phyloP scores from a whole-genome alignment of 495 filamentous ascomycete genomes.

The Pseudomonodictys pantanalensis region DNA sequence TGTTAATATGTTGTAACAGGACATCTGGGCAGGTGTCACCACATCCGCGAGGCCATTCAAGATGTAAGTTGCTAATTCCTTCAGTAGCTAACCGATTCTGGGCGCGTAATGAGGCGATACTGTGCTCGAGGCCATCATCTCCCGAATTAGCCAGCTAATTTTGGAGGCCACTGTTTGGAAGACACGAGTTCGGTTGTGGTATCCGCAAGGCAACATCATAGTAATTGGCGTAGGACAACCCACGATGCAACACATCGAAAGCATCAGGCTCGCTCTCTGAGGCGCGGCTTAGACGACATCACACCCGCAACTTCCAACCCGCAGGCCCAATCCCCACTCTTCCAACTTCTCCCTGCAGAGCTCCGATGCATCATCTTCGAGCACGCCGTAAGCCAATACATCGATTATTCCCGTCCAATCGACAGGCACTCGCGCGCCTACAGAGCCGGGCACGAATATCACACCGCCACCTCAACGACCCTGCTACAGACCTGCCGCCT shows the following conservation, averaged over 20 bases:
- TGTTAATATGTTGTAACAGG: too few species aligned
- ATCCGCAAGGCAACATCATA: background rate
- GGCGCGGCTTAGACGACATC: constrained; percentile 3
- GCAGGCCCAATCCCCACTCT: constrained; percentile 30
- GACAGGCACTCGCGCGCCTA: background rate
- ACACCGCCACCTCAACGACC: background rate
- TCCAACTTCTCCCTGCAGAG: constrained; percentile 26
- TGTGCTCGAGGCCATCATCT: too few species aligned
- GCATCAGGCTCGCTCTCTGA: background rate
- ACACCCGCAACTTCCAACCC: constrained; percentile 13
- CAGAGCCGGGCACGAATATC: constrained; percentile 18
- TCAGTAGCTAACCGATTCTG: too few species aligned
- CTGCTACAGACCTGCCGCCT: constrained; percentile 26
- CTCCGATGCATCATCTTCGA: constrained; percentile 30
- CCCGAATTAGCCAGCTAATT: too few species aligned
- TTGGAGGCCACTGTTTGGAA: too few species aligned
- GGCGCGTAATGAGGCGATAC: too few species aligned
- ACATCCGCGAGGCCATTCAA: too few species aligned
- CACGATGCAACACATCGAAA: background rate
- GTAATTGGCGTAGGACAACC: background rate
- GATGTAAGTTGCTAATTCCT: too few species aligned
- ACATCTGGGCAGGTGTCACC: too few species aligned
- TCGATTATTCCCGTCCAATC: constrained; percentile 13
- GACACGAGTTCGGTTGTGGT: too few species aligned
- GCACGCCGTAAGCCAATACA: constrained; percentile 17